Percentiles rank a stretch among this genome's conserved stretches.
Evolutionary conservation across 305 asterid genomes (phyloP).

Genomic region (Plantago lanceolata): DNA sequence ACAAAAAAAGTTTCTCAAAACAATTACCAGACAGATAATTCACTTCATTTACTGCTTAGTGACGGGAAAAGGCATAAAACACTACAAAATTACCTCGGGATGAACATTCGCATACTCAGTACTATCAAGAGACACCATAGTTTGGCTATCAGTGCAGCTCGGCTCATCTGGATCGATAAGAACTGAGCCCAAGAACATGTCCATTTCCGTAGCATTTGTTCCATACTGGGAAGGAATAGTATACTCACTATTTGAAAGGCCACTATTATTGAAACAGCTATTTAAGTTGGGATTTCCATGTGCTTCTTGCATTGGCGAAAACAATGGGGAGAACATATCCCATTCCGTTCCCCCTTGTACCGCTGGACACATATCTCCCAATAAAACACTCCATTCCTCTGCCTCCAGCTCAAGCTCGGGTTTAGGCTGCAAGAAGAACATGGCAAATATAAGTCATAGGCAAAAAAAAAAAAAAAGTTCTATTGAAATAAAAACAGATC

Average conservation of each 20-base stretch:
- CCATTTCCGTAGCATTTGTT: slow-evolving; percentile 46
- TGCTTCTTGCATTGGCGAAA: slow-evolving; percentile 60
- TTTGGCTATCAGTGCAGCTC: slow-evolving; percentile 24
- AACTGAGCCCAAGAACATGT: slow-evolving; percentile 50
- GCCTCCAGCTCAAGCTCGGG: slow-evolving; percentile 46
- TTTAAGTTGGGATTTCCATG: slow-evolving; percentile 46
- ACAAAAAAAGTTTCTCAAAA: no score
- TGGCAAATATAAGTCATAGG: not conserved
- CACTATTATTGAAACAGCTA: slow-evolving; percentile 25
- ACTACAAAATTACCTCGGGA: slow-evolving; percentile 10
- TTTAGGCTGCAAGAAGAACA: slow-evolving; percentile 44
- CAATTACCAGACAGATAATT: not conserved
- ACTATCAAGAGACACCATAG: slow-evolving; percentile 25
- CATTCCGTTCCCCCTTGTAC: slow-evolving; percentile 39
- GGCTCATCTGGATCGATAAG: slow-evolving; percentile 48
- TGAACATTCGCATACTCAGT: slow-evolving; percentile 7
- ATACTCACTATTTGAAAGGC: slow-evolving; percentile 26
- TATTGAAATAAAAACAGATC: not conserved
- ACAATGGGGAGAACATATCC: slow-evolving; percentile 68
- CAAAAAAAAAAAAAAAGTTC: not conserved
- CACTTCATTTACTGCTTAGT: not conserved
- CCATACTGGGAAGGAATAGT: slow-evolving; percentile 42
- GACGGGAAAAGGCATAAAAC: not conserved
- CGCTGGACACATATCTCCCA: slow-evolving; percentile 36
- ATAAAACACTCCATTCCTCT: slow-evolving; percentile 2